These are phyloP conservation scores for Chaetomium strumarium DNA, from an alignment of 2,329 filamentous ascomycete genomes.

Conservation along the genomic window DNA sequence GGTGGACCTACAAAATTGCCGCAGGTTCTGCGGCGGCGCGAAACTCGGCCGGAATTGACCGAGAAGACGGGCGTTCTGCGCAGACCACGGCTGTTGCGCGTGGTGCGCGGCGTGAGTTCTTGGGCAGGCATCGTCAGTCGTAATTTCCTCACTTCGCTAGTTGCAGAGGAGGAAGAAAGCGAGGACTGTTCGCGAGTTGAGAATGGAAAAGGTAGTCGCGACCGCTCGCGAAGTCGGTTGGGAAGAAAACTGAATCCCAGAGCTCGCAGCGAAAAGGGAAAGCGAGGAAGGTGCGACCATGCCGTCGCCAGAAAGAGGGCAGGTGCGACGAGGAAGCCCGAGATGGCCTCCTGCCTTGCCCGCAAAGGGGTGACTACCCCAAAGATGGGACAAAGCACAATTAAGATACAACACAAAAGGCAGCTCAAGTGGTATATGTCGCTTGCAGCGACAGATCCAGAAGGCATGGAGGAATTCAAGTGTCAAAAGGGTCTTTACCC, in stretches of 20 bases:
- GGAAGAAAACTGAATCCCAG: not conserved
- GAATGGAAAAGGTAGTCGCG: not conserved
- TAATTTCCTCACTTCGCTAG: conserved; percentile 4
- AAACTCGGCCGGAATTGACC: conserved; percentile 4
- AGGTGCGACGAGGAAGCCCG: not conserved
- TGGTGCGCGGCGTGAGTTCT: conserved; percentile 21
- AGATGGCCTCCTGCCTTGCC: not conserved
- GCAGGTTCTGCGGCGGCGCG: not conserved
- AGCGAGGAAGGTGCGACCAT: not conserved
- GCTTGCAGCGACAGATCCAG: conserved; percentile 1
- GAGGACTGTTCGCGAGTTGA: not conserved
- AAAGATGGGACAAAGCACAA: not conserved
- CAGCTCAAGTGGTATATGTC: conserved; percentile 3
- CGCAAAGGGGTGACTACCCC: conserved; percentile 6
- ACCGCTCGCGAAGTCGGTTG: not conserved
- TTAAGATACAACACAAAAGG: not conserved
- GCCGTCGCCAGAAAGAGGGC: not conserved
- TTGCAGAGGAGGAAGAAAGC: not conserved
- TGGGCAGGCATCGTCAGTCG: conserved; percentile 19
- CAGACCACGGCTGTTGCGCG: conserved; percentile 23
- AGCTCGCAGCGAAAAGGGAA: not conserved
- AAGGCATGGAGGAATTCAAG: not conserved
- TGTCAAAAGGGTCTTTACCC: conserved; percentile 13
- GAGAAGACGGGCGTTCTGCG: conserved; percentile 8
- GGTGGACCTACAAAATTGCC: not conserved